Evolutionary conservation across 768 basidiomycete genomes (phyloP).

Genomic region (Pisolithus tinctorius): DNA sequence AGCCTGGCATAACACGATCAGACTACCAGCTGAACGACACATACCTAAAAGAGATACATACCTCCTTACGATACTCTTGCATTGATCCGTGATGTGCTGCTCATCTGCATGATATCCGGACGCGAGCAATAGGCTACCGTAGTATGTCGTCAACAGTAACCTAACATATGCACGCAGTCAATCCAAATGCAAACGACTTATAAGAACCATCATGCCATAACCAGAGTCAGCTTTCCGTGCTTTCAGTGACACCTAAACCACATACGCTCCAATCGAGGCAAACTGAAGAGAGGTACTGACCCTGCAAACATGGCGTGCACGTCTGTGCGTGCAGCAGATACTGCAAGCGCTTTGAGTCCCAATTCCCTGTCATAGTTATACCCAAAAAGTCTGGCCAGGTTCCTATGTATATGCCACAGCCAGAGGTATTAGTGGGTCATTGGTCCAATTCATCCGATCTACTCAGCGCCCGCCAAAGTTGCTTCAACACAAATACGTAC

Average conservation of each 20-base stretch:
- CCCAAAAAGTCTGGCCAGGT: conserved; percentile 74
- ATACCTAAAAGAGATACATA: conserved; percentile 23
- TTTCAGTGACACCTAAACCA: background rate
- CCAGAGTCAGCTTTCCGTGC: too few species aligned
- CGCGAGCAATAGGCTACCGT: conserved; percentile 51
- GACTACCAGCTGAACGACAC: background rate
- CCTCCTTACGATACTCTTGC: conserved; percentile 58
- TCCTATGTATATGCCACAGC: conserved; percentile 29
- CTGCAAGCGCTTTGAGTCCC: conserved; percentile 60
- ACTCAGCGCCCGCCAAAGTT: too few species aligned
- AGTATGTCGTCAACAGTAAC: conserved; percentile 72
- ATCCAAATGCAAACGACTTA: background rate
- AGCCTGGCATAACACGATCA: conserved; percentile 32
- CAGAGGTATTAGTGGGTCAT: background rate
- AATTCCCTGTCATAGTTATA: conserved; percentile 66
- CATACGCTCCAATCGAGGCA: background rate
- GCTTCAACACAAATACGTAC: conserved; percentile 29
- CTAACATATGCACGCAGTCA: conserved; percentile 25
- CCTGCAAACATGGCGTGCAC: conserved; percentile 74
- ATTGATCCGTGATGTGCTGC: conserved; percentile 52
- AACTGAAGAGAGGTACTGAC: conserved; percentile 31
- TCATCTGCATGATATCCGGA: conserved; percentile 48
- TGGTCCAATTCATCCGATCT: background rate
- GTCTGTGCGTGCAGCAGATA: conserved; percentile 60
- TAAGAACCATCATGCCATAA: too few species aligned